Percentiles rank a stretch among this genome's conserved stretches.
Conservation (phyloP, 176 grass and related monocot genomes). For the Bromus sterilis region DNA sequence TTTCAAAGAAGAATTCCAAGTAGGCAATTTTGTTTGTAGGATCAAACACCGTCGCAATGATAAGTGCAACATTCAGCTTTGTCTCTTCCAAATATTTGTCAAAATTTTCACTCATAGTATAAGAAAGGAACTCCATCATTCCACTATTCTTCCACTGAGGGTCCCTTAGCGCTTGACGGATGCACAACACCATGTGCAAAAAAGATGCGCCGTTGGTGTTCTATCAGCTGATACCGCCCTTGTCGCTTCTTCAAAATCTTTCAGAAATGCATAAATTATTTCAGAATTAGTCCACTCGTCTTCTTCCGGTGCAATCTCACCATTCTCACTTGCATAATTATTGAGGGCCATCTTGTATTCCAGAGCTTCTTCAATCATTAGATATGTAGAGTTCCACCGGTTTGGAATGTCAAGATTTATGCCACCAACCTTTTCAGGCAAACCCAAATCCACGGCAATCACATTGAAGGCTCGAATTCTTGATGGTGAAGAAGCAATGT, state of each 20-base stretch:
- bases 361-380: background rate
- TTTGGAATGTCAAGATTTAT: background rate
- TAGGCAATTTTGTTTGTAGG: background rate
- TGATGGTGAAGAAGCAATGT: background rate
- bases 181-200: background rate
- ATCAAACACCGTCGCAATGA: background rate
- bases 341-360: background rate
- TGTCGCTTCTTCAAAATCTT: background rate
- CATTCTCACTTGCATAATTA: background rate
- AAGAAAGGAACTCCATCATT: background rate
- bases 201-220: background rate
- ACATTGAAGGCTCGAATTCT: background rate
- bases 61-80: background rate
- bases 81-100: background rate
- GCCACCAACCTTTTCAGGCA: background rate
- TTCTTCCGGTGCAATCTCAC: background rate
- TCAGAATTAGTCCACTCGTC: background rate
- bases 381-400: background rate
- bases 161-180: background rate
- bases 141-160: background rate
- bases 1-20: background rate
- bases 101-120: background rate
- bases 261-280: background rate
- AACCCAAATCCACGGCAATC: background rate
- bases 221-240: background rate